Evolutionary conservation across 768 basidiomycete species (phyloP).

Genomic region (Chalciporus pseudorubinellus): DNA sequence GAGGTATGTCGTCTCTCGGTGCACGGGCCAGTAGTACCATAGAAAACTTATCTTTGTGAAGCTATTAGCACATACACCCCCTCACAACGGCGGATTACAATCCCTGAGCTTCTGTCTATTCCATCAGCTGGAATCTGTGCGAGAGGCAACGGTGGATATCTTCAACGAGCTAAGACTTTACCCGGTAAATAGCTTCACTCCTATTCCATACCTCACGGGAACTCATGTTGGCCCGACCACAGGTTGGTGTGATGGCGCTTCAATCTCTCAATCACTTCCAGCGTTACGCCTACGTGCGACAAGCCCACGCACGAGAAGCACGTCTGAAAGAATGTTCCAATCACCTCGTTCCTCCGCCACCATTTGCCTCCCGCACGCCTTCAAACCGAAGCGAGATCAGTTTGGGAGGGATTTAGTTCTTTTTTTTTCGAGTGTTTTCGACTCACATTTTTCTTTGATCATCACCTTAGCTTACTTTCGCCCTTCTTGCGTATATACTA

Average conservation of each 20-base stretch:
- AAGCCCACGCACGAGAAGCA: slow-evolving; percentile 66
- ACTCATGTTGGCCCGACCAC: slow-evolving; percentile 5
- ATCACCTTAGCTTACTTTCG: slow-evolving; percentile 27
- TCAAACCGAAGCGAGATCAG: slow-evolving; percentile 49
- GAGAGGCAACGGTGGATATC: slow-evolving; percentile 79
- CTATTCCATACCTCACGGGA: neutral
- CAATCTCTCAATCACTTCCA: slow-evolving; percentile 86
- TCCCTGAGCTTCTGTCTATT: slow-evolving; percentile 89
- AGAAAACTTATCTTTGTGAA: slow-evolving; percentile 30
- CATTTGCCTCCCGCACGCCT: slow-evolving; percentile 36
- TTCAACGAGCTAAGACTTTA: slow-evolving; percentile 76
- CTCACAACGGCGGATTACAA: slow-evolving; percentile 77
- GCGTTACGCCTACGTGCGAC: slow-evolving; percentile 81
- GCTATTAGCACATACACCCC: slow-evolving; percentile 78
- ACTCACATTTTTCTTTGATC: neutral
- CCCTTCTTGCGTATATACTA: slow-evolving; percentile 29
- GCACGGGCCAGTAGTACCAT: too few species aligned
- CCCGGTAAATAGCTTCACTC: slow-evolving; percentile 51
- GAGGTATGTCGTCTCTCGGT: slow-evolving; percentile 55
- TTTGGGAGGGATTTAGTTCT: slow-evolving; percentile 34
- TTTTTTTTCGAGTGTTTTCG: neutral
- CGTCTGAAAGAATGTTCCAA: slow-evolving; percentile 34
- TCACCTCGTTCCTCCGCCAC: slow-evolving; percentile 34
- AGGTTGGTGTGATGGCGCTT: slow-evolving; percentile 80
- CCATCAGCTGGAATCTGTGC: slow-evolving; percentile 75